Percentiles rank a stretch among this genome's conserved stretches.
phyloP scores from a whole-genome alignment of 805 yeast genomes.

The Cyberlindnera mycetangii region DNA sequence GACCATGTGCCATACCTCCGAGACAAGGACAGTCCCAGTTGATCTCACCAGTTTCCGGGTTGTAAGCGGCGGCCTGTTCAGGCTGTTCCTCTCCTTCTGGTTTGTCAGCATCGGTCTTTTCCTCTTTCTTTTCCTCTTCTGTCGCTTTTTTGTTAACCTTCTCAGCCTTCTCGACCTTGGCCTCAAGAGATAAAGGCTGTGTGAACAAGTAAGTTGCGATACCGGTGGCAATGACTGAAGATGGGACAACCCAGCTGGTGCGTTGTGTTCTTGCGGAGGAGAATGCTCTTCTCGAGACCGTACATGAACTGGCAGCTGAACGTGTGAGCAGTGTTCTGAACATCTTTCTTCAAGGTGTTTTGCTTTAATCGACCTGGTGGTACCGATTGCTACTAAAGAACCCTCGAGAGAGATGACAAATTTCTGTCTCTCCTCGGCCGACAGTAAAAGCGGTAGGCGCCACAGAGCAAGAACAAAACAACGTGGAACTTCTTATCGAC shows the following conservation, averaged over 20 bases:
- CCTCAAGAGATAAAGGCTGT: constrained; percentile 21
- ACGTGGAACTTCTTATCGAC: neutral
- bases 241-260: constrained; percentile 20
- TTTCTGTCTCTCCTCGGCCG: constrained; percentile 3
- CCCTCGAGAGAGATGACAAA: constrained; percentile 19
- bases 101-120: constrained; percentile 14
- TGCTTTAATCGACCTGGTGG: no score
- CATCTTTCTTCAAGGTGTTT: constrained; percentile 5
- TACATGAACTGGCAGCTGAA: constrained; percentile 4
- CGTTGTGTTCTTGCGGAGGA: constrained; percentile 7
- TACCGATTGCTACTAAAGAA: no score
- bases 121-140: neutral
- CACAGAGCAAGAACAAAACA: neutral
- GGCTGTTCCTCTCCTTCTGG: constrained; percentile 32
- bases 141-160: neutral
- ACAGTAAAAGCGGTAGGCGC: neutral
- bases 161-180: constrained; percentile 14
- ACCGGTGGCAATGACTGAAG: constrained; percentile 19
- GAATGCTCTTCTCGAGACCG: constrained; percentile 16
- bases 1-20: constrained; percentile 99
- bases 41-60: constrained; percentile 97
- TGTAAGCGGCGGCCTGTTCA: constrained; percentile 66
- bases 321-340: constrained; percentile 15
- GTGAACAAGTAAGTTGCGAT: constrained; percentile 17
- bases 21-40: constrained; percentile 99